Conservation (phyloP, 2,329 filamentous ascomycete species). For the Raffaelea albimanens region DNA sequence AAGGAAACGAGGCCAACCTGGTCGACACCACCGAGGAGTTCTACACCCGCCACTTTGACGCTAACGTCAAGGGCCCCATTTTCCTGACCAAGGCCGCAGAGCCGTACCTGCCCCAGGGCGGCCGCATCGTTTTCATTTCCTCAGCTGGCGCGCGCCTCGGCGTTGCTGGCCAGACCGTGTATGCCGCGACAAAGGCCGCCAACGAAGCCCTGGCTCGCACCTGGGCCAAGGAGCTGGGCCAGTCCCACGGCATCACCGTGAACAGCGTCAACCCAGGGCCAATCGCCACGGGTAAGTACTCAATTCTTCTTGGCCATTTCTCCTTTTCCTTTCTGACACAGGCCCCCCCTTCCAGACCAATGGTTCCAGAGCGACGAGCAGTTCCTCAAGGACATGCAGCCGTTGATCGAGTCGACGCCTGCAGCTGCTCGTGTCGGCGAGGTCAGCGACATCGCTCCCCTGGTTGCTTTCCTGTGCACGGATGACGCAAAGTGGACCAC, state of each 20-base stretch:
- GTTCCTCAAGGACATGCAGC: not conserved
- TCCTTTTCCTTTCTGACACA: too few species aligned
- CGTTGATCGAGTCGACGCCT: not conserved
- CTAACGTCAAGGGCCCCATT: not conserved
- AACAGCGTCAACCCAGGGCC: not conserved
- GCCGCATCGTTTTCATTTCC: not conserved
- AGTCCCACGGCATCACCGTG: not conserved
- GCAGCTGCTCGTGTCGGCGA: not conserved
- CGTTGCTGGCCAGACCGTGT: not conserved
- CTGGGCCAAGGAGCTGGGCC: not conserved
- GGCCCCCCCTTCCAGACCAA: too few species aligned
- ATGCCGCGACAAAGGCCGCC: not conserved
- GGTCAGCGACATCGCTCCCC: not conserved
- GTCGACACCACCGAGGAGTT: not conserved
- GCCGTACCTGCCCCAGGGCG: not conserved
- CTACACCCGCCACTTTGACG: not conserved
- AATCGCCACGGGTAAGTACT: too few species aligned
- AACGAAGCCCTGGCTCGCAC: not conserved
- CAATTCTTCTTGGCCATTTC: too few species aligned
- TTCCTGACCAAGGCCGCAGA: not conserved
- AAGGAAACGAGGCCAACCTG: not conserved
- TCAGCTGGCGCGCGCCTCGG: not conserved
- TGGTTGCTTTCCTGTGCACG: not conserved
- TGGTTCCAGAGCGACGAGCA: not conserved
- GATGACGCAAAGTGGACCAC: not conserved